These are phyloP conservation scores for Tolypocladium album DNA, from an alignment of 2,329 filamentous ascomycete species.

Conservation along the genomic window DNA sequence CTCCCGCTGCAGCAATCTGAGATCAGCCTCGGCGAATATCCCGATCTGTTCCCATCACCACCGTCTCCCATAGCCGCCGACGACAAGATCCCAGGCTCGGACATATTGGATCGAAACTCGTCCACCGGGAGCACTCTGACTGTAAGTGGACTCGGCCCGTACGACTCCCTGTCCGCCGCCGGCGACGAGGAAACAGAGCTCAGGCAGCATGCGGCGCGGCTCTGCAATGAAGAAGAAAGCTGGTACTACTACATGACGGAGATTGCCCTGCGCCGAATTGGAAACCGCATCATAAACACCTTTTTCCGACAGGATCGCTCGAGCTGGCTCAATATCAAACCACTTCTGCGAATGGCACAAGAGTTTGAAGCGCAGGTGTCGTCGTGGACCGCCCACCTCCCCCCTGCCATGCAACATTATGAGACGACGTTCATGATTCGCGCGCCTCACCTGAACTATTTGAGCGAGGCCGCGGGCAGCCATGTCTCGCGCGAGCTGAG, in stretches of 20 bases:
- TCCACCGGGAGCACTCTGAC: neutral
- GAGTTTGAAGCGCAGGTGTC: constrained; percentile 13
- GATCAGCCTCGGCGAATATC: neutral
- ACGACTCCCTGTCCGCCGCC: neutral
- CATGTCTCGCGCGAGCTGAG: constrained; percentile 10
- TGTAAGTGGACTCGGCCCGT: neutral
- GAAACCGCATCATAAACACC: constrained; percentile 25
- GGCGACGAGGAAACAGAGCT: neutral
- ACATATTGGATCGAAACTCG: neutral
- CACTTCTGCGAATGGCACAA: constrained; percentile 9
- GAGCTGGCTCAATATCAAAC: constrained; percentile 9
- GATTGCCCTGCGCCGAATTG: constrained; percentile 28
- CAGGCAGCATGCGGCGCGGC: neutral
- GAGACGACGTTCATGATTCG: neutral
- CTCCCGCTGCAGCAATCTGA: neutral
- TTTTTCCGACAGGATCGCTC: constrained; percentile 10
- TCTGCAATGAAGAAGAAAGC: constrained; percentile 17
- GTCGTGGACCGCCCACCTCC: constrained; percentile 11
- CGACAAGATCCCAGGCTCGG: neutral
- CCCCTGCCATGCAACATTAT: constrained; percentile 8
- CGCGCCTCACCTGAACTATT: neutral
- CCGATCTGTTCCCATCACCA: neutral
- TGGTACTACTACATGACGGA: constrained; percentile 35
- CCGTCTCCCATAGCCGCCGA: neutral
- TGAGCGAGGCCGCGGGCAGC: constrained; percentile 4